phyloP scores from a whole-genome alignment of 1,284 basidiomycete genomes.

The Ceratobasidium sp. region DNA sequence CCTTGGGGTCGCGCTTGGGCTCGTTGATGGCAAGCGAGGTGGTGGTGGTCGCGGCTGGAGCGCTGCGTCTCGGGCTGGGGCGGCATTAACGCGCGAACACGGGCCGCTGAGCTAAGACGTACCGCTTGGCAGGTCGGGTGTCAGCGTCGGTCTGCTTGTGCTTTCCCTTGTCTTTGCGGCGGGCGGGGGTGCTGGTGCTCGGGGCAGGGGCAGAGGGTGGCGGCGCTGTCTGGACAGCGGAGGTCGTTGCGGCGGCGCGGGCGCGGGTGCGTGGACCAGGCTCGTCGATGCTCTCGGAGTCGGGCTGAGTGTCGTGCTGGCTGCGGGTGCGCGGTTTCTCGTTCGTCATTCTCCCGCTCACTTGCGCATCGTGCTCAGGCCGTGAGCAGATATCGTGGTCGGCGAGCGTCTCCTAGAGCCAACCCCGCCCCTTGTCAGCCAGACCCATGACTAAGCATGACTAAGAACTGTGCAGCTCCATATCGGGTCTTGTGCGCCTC shows the following conservation, averaged over 20 bases:
- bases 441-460: constrained; percentile 8
- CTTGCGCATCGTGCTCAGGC: constrained; percentile 33
- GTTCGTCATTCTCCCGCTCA: constrained; percentile 37
- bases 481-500: background rate
- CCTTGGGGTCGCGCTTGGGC: constrained; percentile 56
- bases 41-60: constrained; percentile 54
- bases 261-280: constrained; percentile 33
- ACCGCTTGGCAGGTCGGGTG: constrained; percentile 35
- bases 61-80: constrained; percentile 17
- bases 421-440: background rate
- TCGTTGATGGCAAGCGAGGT: constrained; percentile 70
- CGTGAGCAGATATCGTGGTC: constrained; percentile 32
- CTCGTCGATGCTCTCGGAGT: constrained; percentile 20
- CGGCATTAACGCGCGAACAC: constrained; percentile 16
- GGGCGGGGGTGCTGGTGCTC: constrained; percentile 5
- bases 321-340: constrained; percentile 31
- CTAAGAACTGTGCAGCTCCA: constrained; percentile 14
- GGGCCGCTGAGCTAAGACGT: background rate
- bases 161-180: constrained; percentile 28
- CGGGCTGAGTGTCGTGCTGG: constrained; percentile 30
- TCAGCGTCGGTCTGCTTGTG: constrained; percentile 27
- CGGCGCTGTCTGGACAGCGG: background rate
- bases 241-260: constrained; percentile 21
- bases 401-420: background rate
- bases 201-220: background rate